Evolutionary conservation across 495 filamentous ascomycete genomes (phyloP).

Genomic region (Penicillium malachiteum): DNA sequence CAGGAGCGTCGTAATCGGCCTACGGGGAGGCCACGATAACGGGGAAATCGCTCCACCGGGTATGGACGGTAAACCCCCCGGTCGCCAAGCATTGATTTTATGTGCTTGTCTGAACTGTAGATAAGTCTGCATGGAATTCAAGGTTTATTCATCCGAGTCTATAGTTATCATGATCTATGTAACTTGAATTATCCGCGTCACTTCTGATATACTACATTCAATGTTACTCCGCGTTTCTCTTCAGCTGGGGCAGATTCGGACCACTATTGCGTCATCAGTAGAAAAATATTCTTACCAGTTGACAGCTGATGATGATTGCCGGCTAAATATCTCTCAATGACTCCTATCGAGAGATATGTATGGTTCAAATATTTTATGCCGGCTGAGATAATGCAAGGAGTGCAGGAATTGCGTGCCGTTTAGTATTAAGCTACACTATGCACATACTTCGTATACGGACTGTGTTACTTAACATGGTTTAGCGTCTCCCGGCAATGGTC

Average conservation of each 20-base stretch:
- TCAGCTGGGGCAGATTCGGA: no score
- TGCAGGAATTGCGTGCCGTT: not conserved
- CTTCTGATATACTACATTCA: no score
- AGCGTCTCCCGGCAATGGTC: not conserved
- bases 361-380: not conserved
- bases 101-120: not conserved
- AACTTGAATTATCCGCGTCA: no score
- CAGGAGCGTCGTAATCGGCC: conserved; percentile 27
- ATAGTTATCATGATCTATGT: no score
- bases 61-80: conserved; percentile 7
- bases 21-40: conserved; percentile 22
- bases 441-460: conserved; percentile 16
- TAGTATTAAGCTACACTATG: conserved; percentile 3
- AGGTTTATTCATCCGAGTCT: no score
- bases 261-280: no score
- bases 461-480: not conserved
- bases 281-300: no score
- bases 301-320: no score
- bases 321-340: no score
- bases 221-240: no score
- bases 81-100: conserved; percentile 16
- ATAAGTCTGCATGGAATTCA: no score
- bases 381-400: not conserved
- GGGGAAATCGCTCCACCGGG: conserved; percentile 9
- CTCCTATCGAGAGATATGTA: not conserved